Base-by-base conservation (phyloP, 768 basidiomycete genomes). In the Auricularia auricula-judae region DNA sequence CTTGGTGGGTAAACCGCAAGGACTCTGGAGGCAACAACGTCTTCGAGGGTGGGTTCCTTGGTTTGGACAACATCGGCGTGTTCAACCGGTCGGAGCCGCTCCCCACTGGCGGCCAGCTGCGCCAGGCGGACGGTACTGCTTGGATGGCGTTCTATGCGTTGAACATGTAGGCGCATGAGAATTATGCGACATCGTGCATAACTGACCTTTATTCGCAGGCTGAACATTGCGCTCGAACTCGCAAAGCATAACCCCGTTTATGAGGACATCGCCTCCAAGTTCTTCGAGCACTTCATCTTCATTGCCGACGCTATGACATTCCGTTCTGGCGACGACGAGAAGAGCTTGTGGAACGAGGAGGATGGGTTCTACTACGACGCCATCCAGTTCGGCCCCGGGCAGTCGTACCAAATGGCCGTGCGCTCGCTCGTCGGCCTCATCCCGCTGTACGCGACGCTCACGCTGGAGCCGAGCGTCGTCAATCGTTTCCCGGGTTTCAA, bases 81-180 rank as follows among this genome's bases (percentile, higher is more conserved):
- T 99, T 99, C 80, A 99, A 99, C 77, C 88, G 97, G 59, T 97
- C 93, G 2, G 97, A 99, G 74, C 91, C 93, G 34, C 77, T 99
- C 33, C 97, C 97, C 5, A 98, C 95, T 4, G 96, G 96, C 39
- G 97, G 97, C 8, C 84, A 78, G 18, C 80, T 99, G 65, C 93
- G 96, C 63, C 97, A 99, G 76, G 94, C 97, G 7, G 97, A 99
- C 73, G 96, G 96, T 8, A 99, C 97, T 4, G 93, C 96, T 0
- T 99, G 97, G 97, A 99, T 99, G 97, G 97, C 94, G 36, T 99
- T 98, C 79, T 99, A 96, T 75, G 93, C 88, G 69, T 76, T 98
- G 65, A 97, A 97, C 72, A 98, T 98, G 97, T 91, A 69, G 84
- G 70, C 35, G 8, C 3, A 42, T 43, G 53, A 62, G 36, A 42